Base-by-base conservation (phyloP, 106 monocot species). In the Iris macrosiphon region DNA sequence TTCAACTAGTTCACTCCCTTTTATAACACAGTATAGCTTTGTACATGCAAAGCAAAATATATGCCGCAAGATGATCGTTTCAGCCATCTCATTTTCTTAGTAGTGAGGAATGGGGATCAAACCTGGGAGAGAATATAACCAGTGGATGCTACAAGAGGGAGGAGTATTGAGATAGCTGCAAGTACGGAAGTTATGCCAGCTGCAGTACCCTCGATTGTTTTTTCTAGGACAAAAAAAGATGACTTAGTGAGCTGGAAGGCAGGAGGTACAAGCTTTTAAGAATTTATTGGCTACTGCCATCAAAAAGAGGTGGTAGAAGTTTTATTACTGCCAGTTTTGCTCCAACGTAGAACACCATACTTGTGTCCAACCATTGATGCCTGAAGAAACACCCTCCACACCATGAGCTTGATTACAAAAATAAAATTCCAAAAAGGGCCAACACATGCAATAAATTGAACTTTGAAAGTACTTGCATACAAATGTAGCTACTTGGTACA, bases 321-420 rank as follows among this genome's bases (percentile, higher is more conserved):
- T n/a, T 42, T 70, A 87, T 75, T 67, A 98, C 98, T 91, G 60
- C 90, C 98, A 61, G 74, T 72, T 70, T 98, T 98, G 83, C 87
- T 87, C 98, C 98, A 98, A 48, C 91, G 83, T 7, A 91, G 69
- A 53, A 91, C 84, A 22, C 98, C 98, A 63, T 91, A 98, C 29
- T 98, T 98, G 62, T 98, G 77, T 37, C 98, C 98, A 31, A 98
- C 83, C 67, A 98, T 77, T 27, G 98, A 98, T 67, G 98, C 98
- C 98, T 98, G 80, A 60, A 53, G 49, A 54, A 62, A 60, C 35
- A 14, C 16, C 61, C 42, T 47, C 20, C 17, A 26, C 14, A 50
- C 9, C 28, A 40, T 41, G 28, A 69, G 57, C 27, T 52, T 39
- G 41, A 37, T 62, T 40, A 11, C 28, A 31, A 8, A n/a, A 59